Conservation (phyloP, 768 basidiomycete genomes). For the Mycena latifolia region DNA sequence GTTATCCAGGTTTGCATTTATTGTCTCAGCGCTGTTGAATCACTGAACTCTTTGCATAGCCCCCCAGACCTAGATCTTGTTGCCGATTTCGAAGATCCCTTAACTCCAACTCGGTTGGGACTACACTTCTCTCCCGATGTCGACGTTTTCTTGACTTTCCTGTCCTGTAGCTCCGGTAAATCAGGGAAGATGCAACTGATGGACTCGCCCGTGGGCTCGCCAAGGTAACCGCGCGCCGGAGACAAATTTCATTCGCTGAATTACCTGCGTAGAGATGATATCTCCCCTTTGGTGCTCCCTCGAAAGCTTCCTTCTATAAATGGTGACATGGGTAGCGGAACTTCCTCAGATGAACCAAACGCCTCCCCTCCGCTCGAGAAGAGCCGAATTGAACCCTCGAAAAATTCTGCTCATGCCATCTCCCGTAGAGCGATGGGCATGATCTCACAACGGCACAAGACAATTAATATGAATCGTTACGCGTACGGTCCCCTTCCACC, state of each 20-base stretch:
- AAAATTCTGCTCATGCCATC: not conserved
- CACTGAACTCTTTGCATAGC: conserved; percentile 13
- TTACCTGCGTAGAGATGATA: not conserved
- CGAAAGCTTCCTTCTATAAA: conserved; percentile 2
- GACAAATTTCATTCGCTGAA: not conserved
- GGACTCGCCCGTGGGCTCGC: conserved; percentile 9
- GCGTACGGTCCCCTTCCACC: conserved; percentile 67
- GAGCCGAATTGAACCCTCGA: conserved; percentile 36
- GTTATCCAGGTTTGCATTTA: conserved; percentile 26
- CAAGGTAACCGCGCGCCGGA: not conserved
- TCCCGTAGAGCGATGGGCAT: conserved; percentile 33
- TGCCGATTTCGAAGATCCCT: conserved; percentile 32
- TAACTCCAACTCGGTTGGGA: conserved; percentile 36
- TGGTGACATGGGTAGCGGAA: not conserved
- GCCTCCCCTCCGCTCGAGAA: conserved; percentile 29
- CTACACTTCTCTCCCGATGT: not conserved
- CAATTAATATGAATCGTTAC: conserved; percentile 52
- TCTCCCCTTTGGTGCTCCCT: conserved; percentile 20
- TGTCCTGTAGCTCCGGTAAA: conserved; percentile 14
- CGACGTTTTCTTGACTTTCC: not conserved
- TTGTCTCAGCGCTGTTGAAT: not conserved
- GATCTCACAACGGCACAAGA: conserved; percentile 38
- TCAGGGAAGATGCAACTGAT: not conserved
- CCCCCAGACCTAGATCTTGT: conserved; percentile 31
- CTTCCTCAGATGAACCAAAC: not conserved